A percentile compares a stretch with the other conserved stretches of the same genome.
Evolutionary conservation across 2,329 filamentous ascomycete species (phyloP).

Genomic region (Teratosphaeria zuluensis): DNA sequence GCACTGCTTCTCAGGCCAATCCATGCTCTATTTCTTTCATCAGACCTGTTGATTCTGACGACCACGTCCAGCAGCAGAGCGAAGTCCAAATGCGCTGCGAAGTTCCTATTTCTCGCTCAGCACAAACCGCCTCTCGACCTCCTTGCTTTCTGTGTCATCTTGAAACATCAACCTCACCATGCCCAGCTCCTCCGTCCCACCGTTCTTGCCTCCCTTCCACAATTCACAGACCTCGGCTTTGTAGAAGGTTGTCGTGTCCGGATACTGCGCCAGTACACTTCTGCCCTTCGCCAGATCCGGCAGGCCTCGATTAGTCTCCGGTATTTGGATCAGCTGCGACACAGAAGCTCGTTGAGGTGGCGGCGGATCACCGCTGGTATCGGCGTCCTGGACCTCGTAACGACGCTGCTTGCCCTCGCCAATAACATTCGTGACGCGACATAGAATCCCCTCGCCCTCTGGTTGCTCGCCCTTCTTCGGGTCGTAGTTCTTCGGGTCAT

Average conservation of each 20-base stretch:
- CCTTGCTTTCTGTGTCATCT: conserved; percentile 39
- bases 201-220: conserved; percentile 30
- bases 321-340: conserved; percentile 38
- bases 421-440: conserved; percentile 41
- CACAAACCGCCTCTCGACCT: conserved; percentile 43
- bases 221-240: conserved; percentile 39
- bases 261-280: conserved; percentile 42
- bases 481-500: conserved; percentile 24
- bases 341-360: conserved; percentile 33
- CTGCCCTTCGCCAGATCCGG: conserved; percentile 32
- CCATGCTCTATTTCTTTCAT: neutral
- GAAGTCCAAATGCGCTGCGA: neutral
- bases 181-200: conserved; percentile 19
- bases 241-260: conserved; percentile 45
- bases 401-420: conserved; percentile 44
- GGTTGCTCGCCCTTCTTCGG: conserved; percentile 21
- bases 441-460: conserved; percentile 44
- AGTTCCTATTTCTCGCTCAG: conserved; percentile 26
- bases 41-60: neutral
- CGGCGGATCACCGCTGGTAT: conserved; percentile 25
- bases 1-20: neutral
- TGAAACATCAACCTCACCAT: conserved; percentile 38
- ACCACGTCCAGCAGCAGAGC: neutral
- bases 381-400: conserved; percentile 44
- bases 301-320: conserved; percentile 30